Percentiles rank a stretch among this genome's conserved stretches.
phyloP scores from a whole-genome alignment of 2,329 filamentous ascomycete genomes.

The Coniosporium tulheliwenetii region DNA sequence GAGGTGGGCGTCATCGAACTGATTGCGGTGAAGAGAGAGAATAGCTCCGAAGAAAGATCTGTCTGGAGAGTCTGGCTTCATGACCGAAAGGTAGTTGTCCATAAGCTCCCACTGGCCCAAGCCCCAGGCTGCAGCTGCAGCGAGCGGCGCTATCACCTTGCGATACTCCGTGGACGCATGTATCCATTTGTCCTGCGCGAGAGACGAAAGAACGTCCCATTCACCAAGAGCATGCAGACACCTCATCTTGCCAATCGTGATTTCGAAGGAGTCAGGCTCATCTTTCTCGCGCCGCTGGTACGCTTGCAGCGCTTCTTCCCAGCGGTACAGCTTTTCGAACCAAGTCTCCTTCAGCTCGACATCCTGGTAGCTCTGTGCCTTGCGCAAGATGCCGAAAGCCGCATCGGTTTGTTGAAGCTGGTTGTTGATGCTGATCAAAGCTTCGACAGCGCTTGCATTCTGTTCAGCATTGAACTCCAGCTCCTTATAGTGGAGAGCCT shows the following conservation, averaged over 20 bases:
- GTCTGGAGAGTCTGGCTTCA: slow-evolving; percentile 88
- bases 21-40: slow-evolving; percentile 83
- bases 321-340: slow-evolving; percentile 96
- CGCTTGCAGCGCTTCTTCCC: slow-evolving; percentile 89
- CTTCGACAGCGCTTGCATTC: slow-evolving; percentile 87
- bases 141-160: slow-evolving; percentile 79
- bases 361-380: slow-evolving; percentile 89
- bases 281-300: slow-evolving; percentile 77
- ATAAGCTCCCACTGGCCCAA: slow-evolving; percentile 95
- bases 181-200: slow-evolving; percentile 88
- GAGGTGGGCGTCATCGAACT: slow-evolving; percentile 77
- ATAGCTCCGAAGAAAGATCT: slow-evolving; percentile 97
- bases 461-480: slow-evolving; percentile 96
- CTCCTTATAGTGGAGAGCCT: slow-evolving; percentile 97
- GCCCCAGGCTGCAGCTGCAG: slow-evolving; percentile 92
- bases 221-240: slow-evolving; percentile 94
- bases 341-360: slow-evolving; percentile 95
- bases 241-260: slow-evolving; percentile 99
- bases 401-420: slow-evolving; percentile 97
- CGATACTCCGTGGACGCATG: slow-evolving; percentile 79
- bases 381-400: slow-evolving; percentile 90
- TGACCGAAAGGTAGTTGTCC: slow-evolving; percentile 90
- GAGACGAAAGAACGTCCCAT: slow-evolving; percentile 80
- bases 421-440: slow-evolving; percentile 98
- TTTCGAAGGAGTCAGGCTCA: slow-evolving; percentile 62